Percentiles rank a stretch among this genome's conserved stretches.
Conservation (phyloP, 257 asterid genomes). For the Ocimum tenuiflorum region DNA sequence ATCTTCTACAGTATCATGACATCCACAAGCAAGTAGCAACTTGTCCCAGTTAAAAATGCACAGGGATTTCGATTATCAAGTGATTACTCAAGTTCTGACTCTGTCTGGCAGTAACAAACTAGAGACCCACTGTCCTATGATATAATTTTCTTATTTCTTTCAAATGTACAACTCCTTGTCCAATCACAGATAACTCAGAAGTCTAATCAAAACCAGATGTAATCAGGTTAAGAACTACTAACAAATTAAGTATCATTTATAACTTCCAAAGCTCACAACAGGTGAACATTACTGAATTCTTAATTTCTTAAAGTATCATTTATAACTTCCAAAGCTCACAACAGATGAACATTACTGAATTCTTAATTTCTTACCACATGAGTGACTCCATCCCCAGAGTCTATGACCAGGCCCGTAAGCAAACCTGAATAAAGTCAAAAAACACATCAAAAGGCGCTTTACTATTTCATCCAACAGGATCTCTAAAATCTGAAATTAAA, state of each 20-base stretch:
- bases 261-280: slow-evolving; percentile 3
- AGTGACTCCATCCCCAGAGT: slow-evolving; percentile 97
- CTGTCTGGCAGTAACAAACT: not conserved
- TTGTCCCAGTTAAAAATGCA: slow-evolving; percentile 2
- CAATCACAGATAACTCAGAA: slow-evolving; percentile 10
- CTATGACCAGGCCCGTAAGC: slow-evolving; percentile 92
- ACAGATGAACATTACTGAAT: slow-evolving; percentile 16
- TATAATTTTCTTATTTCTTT: not conserved
- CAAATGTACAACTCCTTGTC: not conserved
- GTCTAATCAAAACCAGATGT: slow-evolving; percentile 12
- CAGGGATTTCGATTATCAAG: not conserved
- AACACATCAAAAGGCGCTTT: slow-evolving; percentile 18
- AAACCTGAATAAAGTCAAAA: slow-evolving; percentile 52
- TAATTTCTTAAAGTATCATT: slow-evolving; percentile 36
- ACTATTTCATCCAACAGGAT: slow-evolving; percentile 8
- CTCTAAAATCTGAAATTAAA: not conserved
- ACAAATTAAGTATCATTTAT: not conserved
- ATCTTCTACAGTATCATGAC: not conserved
- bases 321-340: not conserved
- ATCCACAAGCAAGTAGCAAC: not conserved
- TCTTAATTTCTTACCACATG: slow-evolving; percentile 77
- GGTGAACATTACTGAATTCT: slow-evolving; percentile 16
- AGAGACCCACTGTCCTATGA: not conserved
- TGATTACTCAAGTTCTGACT: not conserved
- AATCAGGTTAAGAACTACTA: not conserved